Percentiles rank a stretch among this genome's conserved stretches.
These are phyloP conservation scores for Trichophaea hybrida DNA, from an alignment of 2,329 filamentous ascomycete species.

Conservation along the genomic window DNA sequence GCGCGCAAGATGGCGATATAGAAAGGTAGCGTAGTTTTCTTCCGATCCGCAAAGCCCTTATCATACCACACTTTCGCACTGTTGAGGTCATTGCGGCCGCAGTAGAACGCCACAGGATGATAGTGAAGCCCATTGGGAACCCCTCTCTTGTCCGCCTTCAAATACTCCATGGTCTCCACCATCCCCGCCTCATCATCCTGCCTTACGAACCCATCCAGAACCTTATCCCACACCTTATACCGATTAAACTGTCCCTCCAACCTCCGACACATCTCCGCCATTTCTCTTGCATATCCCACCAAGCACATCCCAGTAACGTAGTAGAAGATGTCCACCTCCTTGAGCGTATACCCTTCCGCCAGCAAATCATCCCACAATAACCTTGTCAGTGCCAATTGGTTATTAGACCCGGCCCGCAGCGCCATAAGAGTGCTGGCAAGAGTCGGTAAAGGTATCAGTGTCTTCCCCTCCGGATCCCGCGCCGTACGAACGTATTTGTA, in stretches of 20 bases:
- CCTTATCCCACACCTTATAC: slow-evolving; percentile 16
- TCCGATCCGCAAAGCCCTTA: slow-evolving; percentile 34
- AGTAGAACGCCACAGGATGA: slow-evolving; percentile 39
- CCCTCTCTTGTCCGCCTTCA: neutral
- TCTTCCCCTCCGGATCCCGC: neutral
- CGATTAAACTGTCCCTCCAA: neutral
- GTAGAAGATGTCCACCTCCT: neutral
- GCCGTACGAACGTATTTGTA: neutral
- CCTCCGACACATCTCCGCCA: neutral
- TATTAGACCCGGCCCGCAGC: neutral
- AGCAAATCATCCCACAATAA: neutral
- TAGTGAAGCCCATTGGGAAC: neutral
- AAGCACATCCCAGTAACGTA: neutral
- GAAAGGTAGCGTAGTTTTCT: neutral
- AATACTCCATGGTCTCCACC: neutral
- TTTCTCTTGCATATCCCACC: neutral
- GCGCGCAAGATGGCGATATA: neutral
- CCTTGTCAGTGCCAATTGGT: neutral
- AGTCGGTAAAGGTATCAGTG: neutral
- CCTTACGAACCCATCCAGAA: slow-evolving; percentile 47
- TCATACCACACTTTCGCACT: slow-evolving; percentile 55
- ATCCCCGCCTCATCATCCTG: slow-evolving; percentile 40
- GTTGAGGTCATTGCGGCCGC: slow-evolving; percentile 41
- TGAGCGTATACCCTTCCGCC: neutral
- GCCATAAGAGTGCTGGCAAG: neutral